phyloP scores from a whole-genome alignment of 305 asterid species.

The Nicotiana rustica region DNA sequence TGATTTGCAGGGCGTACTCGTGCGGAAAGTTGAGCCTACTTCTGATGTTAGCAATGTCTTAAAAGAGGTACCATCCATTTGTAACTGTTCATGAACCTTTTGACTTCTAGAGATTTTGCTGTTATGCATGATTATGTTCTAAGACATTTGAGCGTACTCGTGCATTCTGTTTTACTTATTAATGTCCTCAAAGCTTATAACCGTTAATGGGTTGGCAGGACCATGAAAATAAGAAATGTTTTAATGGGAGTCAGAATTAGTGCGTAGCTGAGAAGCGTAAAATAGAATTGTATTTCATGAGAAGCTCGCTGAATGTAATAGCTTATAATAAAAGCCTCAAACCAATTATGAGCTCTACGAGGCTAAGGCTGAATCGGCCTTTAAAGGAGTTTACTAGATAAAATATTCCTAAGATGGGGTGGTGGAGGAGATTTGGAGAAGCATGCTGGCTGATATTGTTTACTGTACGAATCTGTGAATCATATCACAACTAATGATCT shows the following conservation, averaged over 20 bases:
- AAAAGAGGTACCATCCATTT: conserved; percentile 70
- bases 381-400: too few relatives aligned
- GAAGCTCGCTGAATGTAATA: conserved; percentile 12
- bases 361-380: too few relatives aligned
- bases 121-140: neutral
- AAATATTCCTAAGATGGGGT: too few relatives aligned
- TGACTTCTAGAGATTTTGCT: conserved; percentile 1
- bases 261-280: conserved; percentile 8
- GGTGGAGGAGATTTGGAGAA: too few relatives aligned
- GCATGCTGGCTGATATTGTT: too few relatives aligned
- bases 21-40: conserved; percentile 90
- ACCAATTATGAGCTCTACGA: neutral
- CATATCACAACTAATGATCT: too few relatives aligned
- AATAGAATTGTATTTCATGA: conserved; percentile 17
- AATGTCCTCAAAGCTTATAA: conserved; percentile 10
- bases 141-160: conserved; percentile 7
- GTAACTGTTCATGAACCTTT: conserved; percentile 31
- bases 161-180: conserved; percentile 28
- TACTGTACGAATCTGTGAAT: too few relatives aligned
- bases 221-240: neutral
- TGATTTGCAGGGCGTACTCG: conserved; percentile 82
- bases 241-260: neutral
- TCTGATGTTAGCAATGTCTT: conserved; percentile 76
- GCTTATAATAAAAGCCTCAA: neutral
- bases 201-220: conserved; percentile 17